phyloP scores from a whole-genome alignment of 1,284 basidiomycete species.

The Coriolopsis trogii region DNA sequence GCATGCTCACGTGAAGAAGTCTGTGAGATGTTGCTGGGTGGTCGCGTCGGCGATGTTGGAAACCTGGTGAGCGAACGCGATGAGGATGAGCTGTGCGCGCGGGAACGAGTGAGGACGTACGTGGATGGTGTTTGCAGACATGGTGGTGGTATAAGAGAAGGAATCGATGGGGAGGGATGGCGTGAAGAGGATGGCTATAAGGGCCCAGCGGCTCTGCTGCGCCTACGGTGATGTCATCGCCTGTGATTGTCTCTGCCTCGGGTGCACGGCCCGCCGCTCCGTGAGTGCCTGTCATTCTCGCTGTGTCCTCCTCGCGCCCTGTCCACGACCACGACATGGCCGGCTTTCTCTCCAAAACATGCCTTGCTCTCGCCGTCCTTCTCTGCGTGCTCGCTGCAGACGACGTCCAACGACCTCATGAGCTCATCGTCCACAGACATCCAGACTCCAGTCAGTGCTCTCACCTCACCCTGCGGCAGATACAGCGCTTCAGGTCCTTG shows the following conservation, averaged over 20 bases:
- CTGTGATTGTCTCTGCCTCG: not conserved
- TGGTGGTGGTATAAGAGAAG: constrained; percentile 15
- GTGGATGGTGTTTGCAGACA: constrained; percentile 31
- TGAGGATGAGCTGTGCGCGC: not conserved
- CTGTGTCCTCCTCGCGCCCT: no score
- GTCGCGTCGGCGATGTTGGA: constrained; percentile 64
- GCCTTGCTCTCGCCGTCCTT: not conserved
- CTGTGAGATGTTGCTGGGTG: constrained; percentile 59
- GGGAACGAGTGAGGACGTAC: constrained; percentile 16
- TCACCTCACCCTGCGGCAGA: constrained; percentile 18
- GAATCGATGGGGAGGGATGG: constrained; percentile 13
- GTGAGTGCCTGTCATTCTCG: no score
- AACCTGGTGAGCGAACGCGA: constrained; percentile 49
- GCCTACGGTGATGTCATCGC: no score
- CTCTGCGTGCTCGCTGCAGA: not conserved
- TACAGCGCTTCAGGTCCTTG: constrained; percentile 24
- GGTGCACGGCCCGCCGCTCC: not conserved
- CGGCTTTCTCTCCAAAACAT: no score
- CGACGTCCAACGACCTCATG: constrained; percentile 17
- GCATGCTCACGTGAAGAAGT: constrained; percentile 80
- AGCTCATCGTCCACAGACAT: constrained; percentile 28
- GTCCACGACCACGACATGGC: no score
- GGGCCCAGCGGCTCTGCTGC: no score
- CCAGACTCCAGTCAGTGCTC: constrained; percentile 17
- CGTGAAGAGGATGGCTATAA: constrained; percentile 11